Evolutionary conservation across 805 yeast genomes (phyloP), one percentile per base, ranked within the genome.

Genomic region (Aciculoconidium aculeatum): DNA sequence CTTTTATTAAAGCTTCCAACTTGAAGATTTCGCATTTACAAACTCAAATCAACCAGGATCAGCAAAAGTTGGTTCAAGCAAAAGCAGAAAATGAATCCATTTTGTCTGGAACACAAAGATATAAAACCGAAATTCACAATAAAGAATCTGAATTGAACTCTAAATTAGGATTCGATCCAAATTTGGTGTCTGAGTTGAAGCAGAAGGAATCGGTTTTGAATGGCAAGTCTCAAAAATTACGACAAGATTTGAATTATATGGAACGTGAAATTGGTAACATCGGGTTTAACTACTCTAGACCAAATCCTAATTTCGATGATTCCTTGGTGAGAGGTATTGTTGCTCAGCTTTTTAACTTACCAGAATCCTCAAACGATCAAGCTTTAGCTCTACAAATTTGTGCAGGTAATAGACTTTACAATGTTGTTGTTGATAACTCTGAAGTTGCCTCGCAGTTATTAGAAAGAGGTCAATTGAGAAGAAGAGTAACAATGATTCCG

Each of bases 401-500:
- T 51, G 98, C 96, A 2, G 99, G 98, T 27, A 94, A 90, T 4
- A 67, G 88, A 42, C 56, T 94, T 17, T 94, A 76, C 53, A 87
- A 88, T 46, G 83, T 94, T 19, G 86, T 92, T 28, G 97, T 94
- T 17, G 96, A 87, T 44, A 79, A 75, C 37, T 94, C 90, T 35
- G 74, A 64, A 11, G 80, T 85, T 3, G 97, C 94, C n/a, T 70
- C 94, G 0, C 80, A 78, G 32, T 56, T 92, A 7, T 65, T 92
- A 22, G 92, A 86, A 42, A 67, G 64, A 16, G 96, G 96, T 5
- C 75, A 74, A 35, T 64, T 90, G 29, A 72, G 77, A 45, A 77
- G 82, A 48, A 70, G 97, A 37, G 90, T 86, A 5, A 92, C 96
- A 0, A 80, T 92, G 28, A 82, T 92, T 42, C 98, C 99, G 0